A percentile compares a stretch with the other conserved stretches of the same genome.
Evolutionary conservation across 1,139 yeast genomes (phyloP).

Genomic region (Taphrina deformans): DNA sequence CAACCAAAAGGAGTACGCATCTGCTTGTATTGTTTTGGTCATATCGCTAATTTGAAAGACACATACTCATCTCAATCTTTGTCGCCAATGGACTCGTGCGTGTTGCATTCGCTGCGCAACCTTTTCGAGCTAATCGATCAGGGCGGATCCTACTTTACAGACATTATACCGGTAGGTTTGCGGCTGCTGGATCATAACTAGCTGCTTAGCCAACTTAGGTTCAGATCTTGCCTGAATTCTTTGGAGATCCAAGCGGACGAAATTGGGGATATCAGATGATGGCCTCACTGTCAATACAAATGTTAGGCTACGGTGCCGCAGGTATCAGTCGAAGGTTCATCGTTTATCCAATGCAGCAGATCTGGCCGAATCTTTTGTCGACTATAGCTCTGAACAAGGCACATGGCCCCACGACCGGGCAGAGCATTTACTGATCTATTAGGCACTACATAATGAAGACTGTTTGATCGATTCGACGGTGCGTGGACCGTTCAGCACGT

Average conservation of each 20-base stretch:
- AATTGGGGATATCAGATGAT: constrained; percentile 55
- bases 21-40: neutral
- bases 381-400: constrained; percentile 43
- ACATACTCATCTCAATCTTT: constrained; percentile 42
- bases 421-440: neutral
- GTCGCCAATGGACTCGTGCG: constrained; percentile 1
- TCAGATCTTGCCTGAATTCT: constrained; percentile 47
- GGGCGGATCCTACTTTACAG: neutral
- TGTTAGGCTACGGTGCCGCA: constrained; percentile 66
- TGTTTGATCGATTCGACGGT: constrained; percentile 44
- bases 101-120: neutral
- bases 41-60: neutral
- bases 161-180: constrained; percentile 3
- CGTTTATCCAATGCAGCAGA: constrained; percentile 61
- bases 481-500: constrained; percentile 61
- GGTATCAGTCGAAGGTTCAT: constrained; percentile 59
- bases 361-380: constrained; percentile 56
- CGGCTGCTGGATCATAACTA: neutral
- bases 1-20: constrained; percentile 61
- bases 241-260: constrained; percentile 51
- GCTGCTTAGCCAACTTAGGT: neutral
- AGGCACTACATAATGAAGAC: constrained; percentile 25
- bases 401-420: neutral
- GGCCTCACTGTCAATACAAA: constrained; percentile 48
- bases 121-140: neutral